Conservation (phyloP, 2,329 filamentous ascomycete genomes). For the Metarhizium rileyi region DNA sequence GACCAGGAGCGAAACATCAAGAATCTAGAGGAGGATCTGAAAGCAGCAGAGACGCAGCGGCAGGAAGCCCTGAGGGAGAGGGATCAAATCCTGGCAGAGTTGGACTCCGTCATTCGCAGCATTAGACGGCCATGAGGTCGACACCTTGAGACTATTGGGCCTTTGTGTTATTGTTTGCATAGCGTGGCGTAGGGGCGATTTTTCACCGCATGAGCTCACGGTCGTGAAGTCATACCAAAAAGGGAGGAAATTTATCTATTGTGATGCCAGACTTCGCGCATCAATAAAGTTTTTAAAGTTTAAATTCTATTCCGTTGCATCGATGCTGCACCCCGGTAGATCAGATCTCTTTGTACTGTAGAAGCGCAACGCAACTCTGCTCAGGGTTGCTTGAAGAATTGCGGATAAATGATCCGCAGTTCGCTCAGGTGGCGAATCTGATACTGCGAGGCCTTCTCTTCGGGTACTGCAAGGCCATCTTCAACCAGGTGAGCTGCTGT, state of each 20-base stretch:
- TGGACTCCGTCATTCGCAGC: slow-evolving; percentile 52
- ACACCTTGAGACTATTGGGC: slow-evolving; percentile 4
- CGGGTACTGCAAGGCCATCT: slow-evolving; percentile 54
- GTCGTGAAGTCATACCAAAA: not conserved
- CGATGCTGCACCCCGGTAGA: not conserved
- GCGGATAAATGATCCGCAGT: slow-evolving; percentile 65
- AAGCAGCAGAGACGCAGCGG: slow-evolving; percentile 51
- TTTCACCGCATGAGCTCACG: not conserved
- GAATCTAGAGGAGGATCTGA: slow-evolving; percentile 56
- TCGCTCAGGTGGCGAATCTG: slow-evolving; percentile 70
- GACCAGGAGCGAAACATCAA: slow-evolving; percentile 62
- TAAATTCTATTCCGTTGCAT: not conserved
- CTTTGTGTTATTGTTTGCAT: slow-evolving; percentile 8
- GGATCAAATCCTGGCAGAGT: slow-evolving; percentile 47
- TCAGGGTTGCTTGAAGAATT: slow-evolving; percentile 62
- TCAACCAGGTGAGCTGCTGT: slow-evolving; percentile 79
- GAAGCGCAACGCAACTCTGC: slow-evolving; percentile 5
- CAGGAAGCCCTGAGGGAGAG: slow-evolving; percentile 55
- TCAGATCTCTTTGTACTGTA: not conserved
- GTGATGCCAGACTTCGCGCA: not conserved
- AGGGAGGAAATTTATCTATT: not conserved
- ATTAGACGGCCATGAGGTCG: slow-evolving; percentile 45
- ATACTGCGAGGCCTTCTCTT: slow-evolving; percentile 56
- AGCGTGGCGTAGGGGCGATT: slow-evolving; percentile 19
- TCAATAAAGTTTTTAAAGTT: not conserved